Evolutionary conservation across 345 rosid species (phyloP).

Genomic region (Balakata baccata): DNA sequence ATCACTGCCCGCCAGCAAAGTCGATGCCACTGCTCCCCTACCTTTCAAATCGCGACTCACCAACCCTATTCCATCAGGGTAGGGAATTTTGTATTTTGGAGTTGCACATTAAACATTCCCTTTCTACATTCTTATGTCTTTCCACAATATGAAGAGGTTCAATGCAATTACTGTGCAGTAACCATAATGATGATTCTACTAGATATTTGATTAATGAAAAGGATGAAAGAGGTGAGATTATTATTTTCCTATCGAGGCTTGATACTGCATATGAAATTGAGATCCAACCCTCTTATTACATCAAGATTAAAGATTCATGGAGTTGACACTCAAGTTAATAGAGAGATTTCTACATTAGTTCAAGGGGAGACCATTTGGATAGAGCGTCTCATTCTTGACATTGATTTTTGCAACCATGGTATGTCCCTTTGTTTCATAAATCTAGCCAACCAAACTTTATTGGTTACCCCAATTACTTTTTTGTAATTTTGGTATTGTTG

Average conservation of each 20-base stretch:
- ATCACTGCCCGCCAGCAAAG: no score
- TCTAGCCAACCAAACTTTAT: not conserved
- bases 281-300: conserved; percentile 4
- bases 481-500: not conserved
- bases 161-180: conserved; percentile 14
- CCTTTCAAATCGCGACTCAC: no score
- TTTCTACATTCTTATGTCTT: conserved; percentile 80
- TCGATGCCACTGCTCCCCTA: no score
- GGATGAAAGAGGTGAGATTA: conserved; percentile 38
- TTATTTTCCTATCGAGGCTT: conserved; percentile 11
- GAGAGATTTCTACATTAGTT: conserved; percentile 30
- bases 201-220: conserved; percentile 16
- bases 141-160: conserved; percentile 54
- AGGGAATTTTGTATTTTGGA: conserved; percentile 98
- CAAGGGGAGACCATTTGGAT: conserved; percentile 78
- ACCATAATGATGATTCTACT: conserved; percentile 19
- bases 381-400: conserved; percentile 95
- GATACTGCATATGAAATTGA: not conserved
- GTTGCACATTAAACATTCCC: conserved; percentile 90
- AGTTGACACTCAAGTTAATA: conserved; percentile 28
- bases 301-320: conserved; percentile 30
- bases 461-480: not conserved
- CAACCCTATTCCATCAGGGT: conserved; percentile 6
- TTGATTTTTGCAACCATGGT: conserved; percentile 98
- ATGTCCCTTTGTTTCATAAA: conserved; percentile 23